Evolutionary conservation across 768 basidiomycete species (phyloP), one percentile per base, ranked within the genome.

Genomic region (Leucocoprinus sp.): DNA sequence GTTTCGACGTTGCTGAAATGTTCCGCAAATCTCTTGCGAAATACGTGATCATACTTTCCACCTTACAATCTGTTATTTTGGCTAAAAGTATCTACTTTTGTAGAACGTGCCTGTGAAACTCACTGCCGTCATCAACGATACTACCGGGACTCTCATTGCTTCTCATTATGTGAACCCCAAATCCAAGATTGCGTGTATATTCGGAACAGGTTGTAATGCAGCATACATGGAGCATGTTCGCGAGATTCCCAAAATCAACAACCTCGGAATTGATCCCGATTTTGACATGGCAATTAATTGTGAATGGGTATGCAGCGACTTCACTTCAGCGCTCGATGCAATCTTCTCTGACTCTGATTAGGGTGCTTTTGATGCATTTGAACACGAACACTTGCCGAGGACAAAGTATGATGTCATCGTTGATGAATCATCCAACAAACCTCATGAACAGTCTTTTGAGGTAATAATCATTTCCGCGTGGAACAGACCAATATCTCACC

Each of bases 181-280:
- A 55, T 93, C 95, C 29, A 88, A 87, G 60, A 93, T 97, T 55
- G 96, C 91, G 1, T 84, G 87, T 57, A 98, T 99, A 57, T 95
- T 98, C 56, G 96, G 96, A 29, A 99, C 96, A 5, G 96, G 96
- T 0, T 97, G 93, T 61, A 98, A 98, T 60, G 95, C 95, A 0
- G 95, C 95, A 5, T 97, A 97, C 59, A 93, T 96, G 90, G 95
- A 99, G 60, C 79, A 81, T 47, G 77, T 91, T 12, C 74, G 70
- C 33, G 78, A 84, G 55, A 93, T 97, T 39, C 77, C 85, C 31
- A 99, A 99, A 72, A 79, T 97, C 51, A 71, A 75, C 38, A 53
- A 78, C 42, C 64, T 93, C n/a, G 82, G 81, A 1, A 71, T 93
- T 52, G 77, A 81, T 28, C 68, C 64, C 2, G 64, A 69, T 11